phyloP scores from a whole-genome alignment of 2,329 filamentous ascomycete species.

The Calycina herbarum region DNA sequence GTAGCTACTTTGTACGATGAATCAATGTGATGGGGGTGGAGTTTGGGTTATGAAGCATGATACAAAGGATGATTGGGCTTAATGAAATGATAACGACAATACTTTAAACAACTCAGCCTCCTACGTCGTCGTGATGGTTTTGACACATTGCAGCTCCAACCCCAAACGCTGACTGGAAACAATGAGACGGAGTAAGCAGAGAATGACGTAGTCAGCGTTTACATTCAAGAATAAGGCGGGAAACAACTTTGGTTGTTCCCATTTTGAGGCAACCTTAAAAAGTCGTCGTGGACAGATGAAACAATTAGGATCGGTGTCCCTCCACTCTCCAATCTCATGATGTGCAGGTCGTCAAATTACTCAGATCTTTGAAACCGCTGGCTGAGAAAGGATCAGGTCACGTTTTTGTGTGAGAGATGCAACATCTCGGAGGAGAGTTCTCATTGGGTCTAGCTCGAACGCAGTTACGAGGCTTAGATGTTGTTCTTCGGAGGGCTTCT shows the following conservation, averaged over 20 bases:
- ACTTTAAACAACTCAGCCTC: constrained; percentile 2
- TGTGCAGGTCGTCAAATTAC: background rate
- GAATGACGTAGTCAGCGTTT: background rate
- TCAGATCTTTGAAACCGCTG: constrained; percentile 1
- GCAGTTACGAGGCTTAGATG: background rate
- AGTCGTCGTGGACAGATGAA: background rate
- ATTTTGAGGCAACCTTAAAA: background rate
- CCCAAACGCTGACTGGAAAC: background rate
- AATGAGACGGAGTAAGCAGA: background rate
- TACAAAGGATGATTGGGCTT: constrained; percentile 1
- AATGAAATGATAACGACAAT: constrained; percentile 11
- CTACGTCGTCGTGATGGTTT: background rate
- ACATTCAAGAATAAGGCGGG: background rate
- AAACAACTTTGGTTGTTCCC: background rate
- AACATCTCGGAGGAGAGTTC: background rate
- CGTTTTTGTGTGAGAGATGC: background rate
- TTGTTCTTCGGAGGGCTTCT: background rate
- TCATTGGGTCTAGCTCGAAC: background rate
- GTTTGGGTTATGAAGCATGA: constrained; percentile 16
- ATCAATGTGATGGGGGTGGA: constrained; percentile 7
- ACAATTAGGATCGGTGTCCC: background rate
- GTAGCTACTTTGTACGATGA: constrained; percentile 10
- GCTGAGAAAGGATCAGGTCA: constrained; percentile 2
- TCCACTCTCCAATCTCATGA: background rate
- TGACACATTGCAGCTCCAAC: background rate